phyloP scores from a whole-genome alignment of 306 rosid species.

The Sindora glabra region DNA sequence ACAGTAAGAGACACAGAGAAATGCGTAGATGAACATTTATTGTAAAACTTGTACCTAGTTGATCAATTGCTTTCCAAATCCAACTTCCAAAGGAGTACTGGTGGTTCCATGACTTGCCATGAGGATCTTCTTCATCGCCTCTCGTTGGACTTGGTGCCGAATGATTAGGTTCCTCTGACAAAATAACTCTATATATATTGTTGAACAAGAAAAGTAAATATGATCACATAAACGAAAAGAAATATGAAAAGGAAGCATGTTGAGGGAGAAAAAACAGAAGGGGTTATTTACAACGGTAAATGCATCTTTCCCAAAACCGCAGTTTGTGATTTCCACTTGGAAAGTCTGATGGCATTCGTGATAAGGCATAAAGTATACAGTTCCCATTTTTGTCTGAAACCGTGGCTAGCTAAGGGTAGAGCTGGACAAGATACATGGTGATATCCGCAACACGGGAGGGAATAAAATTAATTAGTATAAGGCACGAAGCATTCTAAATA shows the following conservation, averaged over 20 bases:
- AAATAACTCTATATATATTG: constrained; percentile 26
- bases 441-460: constrained; percentile 25
- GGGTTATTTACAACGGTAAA: constrained; percentile 27
- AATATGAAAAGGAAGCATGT: constrained; percentile 9
- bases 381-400: constrained; percentile 28
- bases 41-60: not conserved
- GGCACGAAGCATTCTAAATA: too few relatives aligned
- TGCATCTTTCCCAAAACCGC: constrained; percentile 31
- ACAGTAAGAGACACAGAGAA: not conserved
- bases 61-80: constrained; percentile 20
- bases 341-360: constrained; percentile 37
- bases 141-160: constrained; percentile 13
- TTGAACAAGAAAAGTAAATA: not conserved
- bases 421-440: constrained; percentile 26
- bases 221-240: not conserved
- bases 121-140: constrained; percentile 4
- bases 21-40: not conserved
- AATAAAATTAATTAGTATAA: too few relatives aligned
- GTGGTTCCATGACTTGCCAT: constrained; percentile 5
- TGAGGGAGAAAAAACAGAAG: not conserved
- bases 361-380: constrained; percentile 29
- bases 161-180: constrained; percentile 23
- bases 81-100: constrained; percentile 2
- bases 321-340: constrained; percentile 43
- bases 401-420: constrained; percentile 26